A percentile compares a stretch with the other conserved stretches of the same genome.
These are phyloP conservation scores for Crataegus laevigata DNA, from an alignment of 306 rosid species.

Conservation along the genomic window DNA sequence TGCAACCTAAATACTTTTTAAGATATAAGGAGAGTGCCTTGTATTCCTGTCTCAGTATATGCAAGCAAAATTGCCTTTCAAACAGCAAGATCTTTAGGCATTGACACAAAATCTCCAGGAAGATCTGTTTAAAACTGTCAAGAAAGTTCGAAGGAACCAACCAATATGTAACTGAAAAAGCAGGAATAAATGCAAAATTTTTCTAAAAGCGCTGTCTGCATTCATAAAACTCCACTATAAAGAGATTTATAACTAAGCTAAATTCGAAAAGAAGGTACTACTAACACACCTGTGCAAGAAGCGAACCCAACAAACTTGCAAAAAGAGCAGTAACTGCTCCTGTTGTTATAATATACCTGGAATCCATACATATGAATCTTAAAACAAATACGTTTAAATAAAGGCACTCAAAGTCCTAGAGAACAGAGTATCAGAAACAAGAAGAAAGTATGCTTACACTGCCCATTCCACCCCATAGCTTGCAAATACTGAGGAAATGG, in stretches of 20 bases:
- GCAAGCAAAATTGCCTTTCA: neutral
- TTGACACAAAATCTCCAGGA: neutral
- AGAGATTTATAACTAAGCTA: slow-evolving; percentile 7
- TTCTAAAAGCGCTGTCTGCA: neutral
- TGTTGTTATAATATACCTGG: slow-evolving; percentile 62
- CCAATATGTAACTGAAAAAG: neutral
- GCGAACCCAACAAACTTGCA: slow-evolving; percentile 71
- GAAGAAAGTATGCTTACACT: slow-evolving; percentile 46
- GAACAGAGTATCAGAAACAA: neutral
- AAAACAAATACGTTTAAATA: neutral
- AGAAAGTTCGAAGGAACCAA: neutral
- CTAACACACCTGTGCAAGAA: slow-evolving; percentile 73
- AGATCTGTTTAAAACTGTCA: neutral
- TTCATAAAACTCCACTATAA: neutral
- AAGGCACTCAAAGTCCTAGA: neutral
- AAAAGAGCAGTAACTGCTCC: slow-evolving; percentile 82
- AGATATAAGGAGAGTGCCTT: neutral
- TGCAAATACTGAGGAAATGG: slow-evolving; percentile 58
- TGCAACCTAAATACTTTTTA: neutral
- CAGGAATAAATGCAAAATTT: neutral
- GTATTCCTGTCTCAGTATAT: neutral
- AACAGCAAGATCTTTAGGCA: neutral
- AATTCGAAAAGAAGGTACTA: neutral
- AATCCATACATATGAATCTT: slow-evolving; percentile 9
- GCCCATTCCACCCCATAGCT: slow-evolving; percentile 65